Base-by-base conservation (phyloP, 1,139 yeast species). In the Yamadazyma songkhlaensis region DNA sequence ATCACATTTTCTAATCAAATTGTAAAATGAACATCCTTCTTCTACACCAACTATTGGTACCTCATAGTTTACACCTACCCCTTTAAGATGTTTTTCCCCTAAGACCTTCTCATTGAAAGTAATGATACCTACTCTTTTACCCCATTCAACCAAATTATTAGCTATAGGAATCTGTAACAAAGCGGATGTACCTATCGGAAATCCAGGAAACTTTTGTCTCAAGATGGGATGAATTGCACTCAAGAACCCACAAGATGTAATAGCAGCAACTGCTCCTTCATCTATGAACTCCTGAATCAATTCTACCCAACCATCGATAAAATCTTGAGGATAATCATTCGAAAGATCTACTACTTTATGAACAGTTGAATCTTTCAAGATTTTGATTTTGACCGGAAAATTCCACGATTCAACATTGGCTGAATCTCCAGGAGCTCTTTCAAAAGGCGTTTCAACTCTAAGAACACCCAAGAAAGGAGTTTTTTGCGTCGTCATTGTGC, bases 161-260 rank as follows among this genome's bases (percentile, higher is more conserved):
- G 56, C 57, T 31, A 50, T 38, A 7, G 65, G 60, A 9, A 60
- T 39, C 37, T 61, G 65, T 4, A 60, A 32, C 12, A 61, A 39
- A 13, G 60, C 46, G 32, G 59, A 51, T 6, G 64, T 52, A 3
- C 59, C 64, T 22, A 61, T 50, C 15, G 67, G 66, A 14, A 60
- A 48, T 6, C 44, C 42, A 9, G 53, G 46, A 11, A 43, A 37
- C 37, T 42, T 38, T 2, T 38, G 41, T 3, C 52, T 47, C 6
- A 61, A 32, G 14, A 54, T 42, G 9, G 41, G 30, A 31, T 61
- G 65, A 10, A 57, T 45, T 23, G 58, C 57, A 2, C 59, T 55
- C n/a, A 58, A 43, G 36, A 54, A 54, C 17, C 57, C 58, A 40
- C 58, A 54, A 6, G 53, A 45, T 8, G 58, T 53, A 27, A 51